Evolutionary conservation across 164 flowering plant genomes (phyloP).

Genomic region (Annona squamosa): DNA sequence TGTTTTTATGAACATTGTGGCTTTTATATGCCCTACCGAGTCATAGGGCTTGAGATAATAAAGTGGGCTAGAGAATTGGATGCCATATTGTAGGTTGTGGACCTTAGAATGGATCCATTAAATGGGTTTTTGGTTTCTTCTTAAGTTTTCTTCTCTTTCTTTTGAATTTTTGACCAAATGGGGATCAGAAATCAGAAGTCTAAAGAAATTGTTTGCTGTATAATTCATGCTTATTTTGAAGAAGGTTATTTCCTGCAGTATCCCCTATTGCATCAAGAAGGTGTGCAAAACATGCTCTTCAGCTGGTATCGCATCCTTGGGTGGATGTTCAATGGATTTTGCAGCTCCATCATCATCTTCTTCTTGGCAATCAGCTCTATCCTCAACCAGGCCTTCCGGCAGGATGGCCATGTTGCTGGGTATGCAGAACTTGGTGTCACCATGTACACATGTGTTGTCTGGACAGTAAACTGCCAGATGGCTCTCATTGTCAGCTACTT

Average conservation of each 20-base stretch:
- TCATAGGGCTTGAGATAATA: no score
- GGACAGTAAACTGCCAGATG: slow-evolving; percentile 85
- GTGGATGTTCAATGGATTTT: slow-evolving; percentile 77
- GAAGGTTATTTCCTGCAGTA: slow-evolving; percentile 28
- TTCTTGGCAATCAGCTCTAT: slow-evolving; percentile 39
- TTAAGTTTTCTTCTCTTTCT: no score
- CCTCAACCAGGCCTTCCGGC: slow-evolving; percentile 47
- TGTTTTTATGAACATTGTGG: no score
- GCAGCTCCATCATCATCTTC: slow-evolving; percentile 58
- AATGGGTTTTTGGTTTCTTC: no score
- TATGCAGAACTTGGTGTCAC: slow-evolving; percentile 49
- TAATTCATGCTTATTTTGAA: background rate
- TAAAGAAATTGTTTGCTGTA: background rate
- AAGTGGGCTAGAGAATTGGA: no score
- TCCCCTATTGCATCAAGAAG: slow-evolving; percentile 70
- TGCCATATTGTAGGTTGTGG: no score
- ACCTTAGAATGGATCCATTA: no score
- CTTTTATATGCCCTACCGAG: no score
- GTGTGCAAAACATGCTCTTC: slow-evolving; percentile 65
- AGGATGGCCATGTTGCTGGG: slow-evolving; percentile 52
- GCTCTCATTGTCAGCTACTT: slow-evolving; percentile 68
- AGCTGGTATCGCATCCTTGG: slow-evolving; percentile 70
- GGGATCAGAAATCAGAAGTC: no score
- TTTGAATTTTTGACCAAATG: no score
- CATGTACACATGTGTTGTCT: slow-evolving; percentile 72